These are phyloP conservation scores for Mangifera indica DNA, from an alignment of 345 rosid genomes.

Conservation along the genomic window DNA sequence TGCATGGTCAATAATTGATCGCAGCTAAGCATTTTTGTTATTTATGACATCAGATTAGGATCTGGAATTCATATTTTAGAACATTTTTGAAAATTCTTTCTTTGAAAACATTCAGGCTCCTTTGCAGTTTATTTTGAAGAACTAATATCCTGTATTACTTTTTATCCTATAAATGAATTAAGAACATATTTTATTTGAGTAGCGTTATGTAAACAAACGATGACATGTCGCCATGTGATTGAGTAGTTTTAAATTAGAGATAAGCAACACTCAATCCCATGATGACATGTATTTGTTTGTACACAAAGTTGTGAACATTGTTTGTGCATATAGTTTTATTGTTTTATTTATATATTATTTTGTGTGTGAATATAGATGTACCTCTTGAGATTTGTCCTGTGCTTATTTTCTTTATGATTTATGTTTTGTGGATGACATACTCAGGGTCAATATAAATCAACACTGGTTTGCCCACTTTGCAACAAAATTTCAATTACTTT, in stretches of 20 bases:
- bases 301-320: too few species aligned
- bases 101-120: background rate
- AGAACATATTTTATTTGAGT: too few species aligned
- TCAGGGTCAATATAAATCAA: slow-evolving; percentile 98
- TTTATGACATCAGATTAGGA: background rate
- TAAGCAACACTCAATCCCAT: too few species aligned
- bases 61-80: background rate
- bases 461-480: slow-evolving; percentile 86
- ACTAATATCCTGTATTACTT: background rate
- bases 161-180: too few species aligned
- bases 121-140: background rate
- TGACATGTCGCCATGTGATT: too few species aligned
- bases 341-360: background rate
- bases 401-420: slow-evolving; percentile 15
- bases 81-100: background rate
- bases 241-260: too few species aligned
- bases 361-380: background rate
- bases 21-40: background rate
- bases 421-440: slow-evolving; percentile 21
- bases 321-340: too few species aligned
- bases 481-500: slow-evolving; percentile 82
- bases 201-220: too few species aligned
- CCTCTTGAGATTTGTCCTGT: background rate
- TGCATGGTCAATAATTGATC: background rate
- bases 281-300: too few species aligned